phyloP scores from a whole-genome alignment of 1,284 basidiomycete species.

The Austropuccinia psidii region DNA sequence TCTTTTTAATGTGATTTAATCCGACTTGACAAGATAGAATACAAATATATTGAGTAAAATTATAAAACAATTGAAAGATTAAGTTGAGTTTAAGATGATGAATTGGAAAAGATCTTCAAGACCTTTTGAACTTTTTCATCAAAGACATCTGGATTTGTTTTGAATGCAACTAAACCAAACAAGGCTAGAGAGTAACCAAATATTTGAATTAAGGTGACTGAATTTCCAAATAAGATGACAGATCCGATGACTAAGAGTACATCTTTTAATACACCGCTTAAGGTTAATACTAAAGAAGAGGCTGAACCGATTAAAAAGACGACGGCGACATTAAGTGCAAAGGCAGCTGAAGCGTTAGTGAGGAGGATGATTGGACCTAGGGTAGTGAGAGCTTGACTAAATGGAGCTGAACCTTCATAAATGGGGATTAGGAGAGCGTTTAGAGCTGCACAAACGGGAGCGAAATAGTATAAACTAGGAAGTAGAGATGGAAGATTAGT shows the following conservation, averaged over 20 bases:
- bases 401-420: slow-evolving; percentile 51
- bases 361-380: slow-evolving; percentile 50
- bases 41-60: too few relatives aligned
- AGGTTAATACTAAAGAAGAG: slow-evolving; percentile 49
- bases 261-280: slow-evolving; percentile 49
- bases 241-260: slow-evolving; percentile 51
- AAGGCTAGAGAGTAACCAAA: slow-evolving; percentile 47
- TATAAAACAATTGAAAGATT: too few relatives aligned
- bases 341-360: slow-evolving; percentile 51
- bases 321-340: slow-evolving; percentile 51
- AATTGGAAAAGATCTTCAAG: too few relatives aligned
- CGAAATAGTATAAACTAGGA: slow-evolving; percentile 27
- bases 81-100: too few relatives aligned
- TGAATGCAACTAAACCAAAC: slow-evolving; percentile 48
- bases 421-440: slow-evolving; percentile 51
- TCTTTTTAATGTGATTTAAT: too few relatives aligned
- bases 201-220: slow-evolving; percentile 49
- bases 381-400: slow-evolving; percentile 47
- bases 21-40: too few relatives aligned
- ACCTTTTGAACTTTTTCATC: slow-evolving; percentile 19
- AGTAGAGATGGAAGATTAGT: background rate
- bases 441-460: slow-evolving; percentile 49
- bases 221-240: slow-evolving; percentile 50
- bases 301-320: slow-evolving; percentile 51
- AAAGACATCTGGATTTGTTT: slow-evolving; percentile 43